phyloP scores from a whole-genome alignment of 2,329 filamentous ascomycete genomes.

The Cordyceps cicadae region DNA sequence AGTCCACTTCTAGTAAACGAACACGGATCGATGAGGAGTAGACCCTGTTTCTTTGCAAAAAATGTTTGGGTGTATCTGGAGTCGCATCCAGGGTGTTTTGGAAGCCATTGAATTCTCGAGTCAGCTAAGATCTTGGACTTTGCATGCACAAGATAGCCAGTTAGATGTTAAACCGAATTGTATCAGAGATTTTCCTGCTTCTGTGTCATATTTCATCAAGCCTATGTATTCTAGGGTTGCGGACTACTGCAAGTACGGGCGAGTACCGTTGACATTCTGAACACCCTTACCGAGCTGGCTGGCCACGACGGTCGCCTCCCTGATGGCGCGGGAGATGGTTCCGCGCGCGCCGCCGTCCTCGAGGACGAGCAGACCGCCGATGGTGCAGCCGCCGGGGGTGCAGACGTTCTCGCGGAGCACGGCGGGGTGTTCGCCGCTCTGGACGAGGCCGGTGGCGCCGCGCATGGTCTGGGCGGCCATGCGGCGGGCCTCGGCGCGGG shows the following conservation, averaged over 20 bases:
- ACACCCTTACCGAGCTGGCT: conserved; percentile 46
- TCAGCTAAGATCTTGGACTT: conserved; percentile 13
- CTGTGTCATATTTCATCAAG: conserved; percentile 15
- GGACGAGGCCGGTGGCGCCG: conserved; percentile 60
- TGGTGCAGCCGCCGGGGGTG: conserved; percentile 71
- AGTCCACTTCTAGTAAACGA: conserved; percentile 35
- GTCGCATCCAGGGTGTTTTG: conserved; percentile 11
- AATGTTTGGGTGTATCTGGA: background rate
- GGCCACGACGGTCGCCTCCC: conserved; percentile 63
- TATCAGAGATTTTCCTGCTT: background rate
- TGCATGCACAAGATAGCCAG: background rate
- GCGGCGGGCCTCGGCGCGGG: conserved; percentile 60
- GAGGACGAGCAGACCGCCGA: conserved; percentile 62
- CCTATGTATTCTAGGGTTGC: conserved; percentile 19
- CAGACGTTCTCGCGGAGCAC: conserved; percentile 67
- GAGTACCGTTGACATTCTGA: conserved; percentile 30
- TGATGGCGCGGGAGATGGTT: conserved; percentile 57
- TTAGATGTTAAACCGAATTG: background rate
- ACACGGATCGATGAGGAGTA: conserved; percentile 30
- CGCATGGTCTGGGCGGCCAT: conserved; percentile 77
- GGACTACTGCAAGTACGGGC: conserved; percentile 8
- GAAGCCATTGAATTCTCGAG: background rate
- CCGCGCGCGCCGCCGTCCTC: conserved; percentile 66
- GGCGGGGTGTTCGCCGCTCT: conserved; percentile 66
- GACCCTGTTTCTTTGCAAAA: background rate